Percentiles rank a stretch among this genome's conserved stretches.
phyloP scores from a whole-genome alignment of 2,329 filamentous ascomycete genomes.

The Cladosporium phlei region DNA sequence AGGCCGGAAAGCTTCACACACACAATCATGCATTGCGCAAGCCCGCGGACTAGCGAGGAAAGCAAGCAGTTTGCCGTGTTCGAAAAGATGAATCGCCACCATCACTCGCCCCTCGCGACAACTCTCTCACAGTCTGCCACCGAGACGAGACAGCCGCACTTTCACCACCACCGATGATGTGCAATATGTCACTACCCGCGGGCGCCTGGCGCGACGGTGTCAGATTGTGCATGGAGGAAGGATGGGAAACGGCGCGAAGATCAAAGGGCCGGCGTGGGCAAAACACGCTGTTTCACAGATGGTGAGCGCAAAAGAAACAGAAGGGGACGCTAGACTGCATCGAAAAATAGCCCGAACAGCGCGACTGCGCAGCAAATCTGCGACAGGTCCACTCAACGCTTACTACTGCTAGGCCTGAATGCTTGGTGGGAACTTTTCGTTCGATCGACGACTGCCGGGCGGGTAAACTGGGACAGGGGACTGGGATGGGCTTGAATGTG shows the following conservation, averaged over 20 bases:
- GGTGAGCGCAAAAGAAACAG: too few relatives aligned
- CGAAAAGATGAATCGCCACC: too few relatives aligned
- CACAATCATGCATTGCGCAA: too few relatives aligned
- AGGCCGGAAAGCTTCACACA: too few relatives aligned
- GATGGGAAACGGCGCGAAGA: too few relatives aligned
- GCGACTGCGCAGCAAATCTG: constrained; percentile 9
- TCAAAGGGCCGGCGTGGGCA: constrained; percentile 4
- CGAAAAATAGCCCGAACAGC: constrained; percentile 7
- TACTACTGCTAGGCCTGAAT: too few relatives aligned
- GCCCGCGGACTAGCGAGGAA: too few relatives aligned
- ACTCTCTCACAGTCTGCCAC: too few relatives aligned
- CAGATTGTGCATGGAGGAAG: constrained; percentile 1
- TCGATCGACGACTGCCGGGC: constrained; percentile 9
- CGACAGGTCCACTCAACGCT: constrained; percentile 9
- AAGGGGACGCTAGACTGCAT: constrained; percentile 5
- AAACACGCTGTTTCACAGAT: constrained; percentile 11
- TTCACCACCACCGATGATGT: constrained; percentile 7
- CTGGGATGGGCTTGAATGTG: not conserved
- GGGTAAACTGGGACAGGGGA: constrained; percentile 9
- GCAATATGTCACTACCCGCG: not conserved
- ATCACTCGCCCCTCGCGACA: too few relatives aligned
- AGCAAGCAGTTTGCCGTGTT: too few relatives aligned
- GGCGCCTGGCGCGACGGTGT: not conserved
- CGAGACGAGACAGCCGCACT: too few relatives aligned
- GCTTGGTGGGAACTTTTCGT: too few relatives aligned